phyloP scores from a whole-genome alignment of 176 grass and related monocot genomes.

The Lolium rigidum region DNA sequence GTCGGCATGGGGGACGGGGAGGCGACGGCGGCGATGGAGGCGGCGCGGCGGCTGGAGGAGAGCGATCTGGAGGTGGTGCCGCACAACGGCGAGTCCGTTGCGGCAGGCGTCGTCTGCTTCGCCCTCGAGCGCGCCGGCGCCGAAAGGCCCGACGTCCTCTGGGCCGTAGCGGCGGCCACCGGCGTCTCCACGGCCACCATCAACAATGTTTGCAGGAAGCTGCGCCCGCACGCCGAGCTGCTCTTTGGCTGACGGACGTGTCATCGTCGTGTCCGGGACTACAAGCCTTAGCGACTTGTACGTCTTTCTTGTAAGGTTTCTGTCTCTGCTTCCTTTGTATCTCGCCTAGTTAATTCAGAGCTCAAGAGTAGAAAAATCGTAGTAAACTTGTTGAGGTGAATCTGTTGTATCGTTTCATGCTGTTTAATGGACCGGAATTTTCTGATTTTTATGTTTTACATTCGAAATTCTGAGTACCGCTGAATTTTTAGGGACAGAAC shows the following conservation, averaged over 20 bases:
- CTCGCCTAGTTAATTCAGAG: not conserved
- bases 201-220: not conserved
- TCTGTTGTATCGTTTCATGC: not conserved
- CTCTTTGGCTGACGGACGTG: conserved; percentile 5
- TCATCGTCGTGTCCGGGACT: not conserved
- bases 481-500: not conserved
- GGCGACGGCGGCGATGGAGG: not conserved
- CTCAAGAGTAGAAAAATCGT: not conserved
- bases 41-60: conserved; percentile 19
- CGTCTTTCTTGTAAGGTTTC: not conserved
- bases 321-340: not conserved
- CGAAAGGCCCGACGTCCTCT: not conserved
- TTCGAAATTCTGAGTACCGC: not conserved
- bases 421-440: not conserved
- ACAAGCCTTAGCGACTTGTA: not conserved
- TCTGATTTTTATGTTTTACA: not conserved
- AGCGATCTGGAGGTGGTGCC: conserved; percentile 37
- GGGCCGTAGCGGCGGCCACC: not conserved
- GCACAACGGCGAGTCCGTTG: conserved; percentile 44
- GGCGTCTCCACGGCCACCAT: not conserved
- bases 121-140: not conserved
- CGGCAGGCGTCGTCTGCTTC: conserved; percentile 42
- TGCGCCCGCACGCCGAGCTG: not conserved
- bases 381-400: not conserved
- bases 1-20: conserved; percentile 42